A percentile compares a stretch with the other conserved stretches of the same genome.
Evolutionary conservation across 306 rosid genomes (phyloP).

Genomic region (Trifolium pratense): DNA sequence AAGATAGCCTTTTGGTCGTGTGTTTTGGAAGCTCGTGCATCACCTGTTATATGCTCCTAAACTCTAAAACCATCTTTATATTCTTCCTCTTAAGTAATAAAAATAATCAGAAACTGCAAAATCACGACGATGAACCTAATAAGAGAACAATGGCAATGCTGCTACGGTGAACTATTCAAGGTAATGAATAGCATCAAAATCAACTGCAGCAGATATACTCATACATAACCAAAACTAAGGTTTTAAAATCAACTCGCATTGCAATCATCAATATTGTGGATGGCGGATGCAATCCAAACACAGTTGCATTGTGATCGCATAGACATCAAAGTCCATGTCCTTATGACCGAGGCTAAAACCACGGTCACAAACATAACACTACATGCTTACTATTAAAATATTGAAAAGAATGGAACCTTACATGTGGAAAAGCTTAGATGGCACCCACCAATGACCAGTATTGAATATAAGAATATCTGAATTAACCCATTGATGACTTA

Average conservation of each 20-base stretch:
- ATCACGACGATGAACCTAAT: not conserved
- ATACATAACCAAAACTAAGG: conserved; percentile 3
- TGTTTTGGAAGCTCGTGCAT: not conserved
- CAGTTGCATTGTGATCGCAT: not conserved
- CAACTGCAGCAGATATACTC: conserved; percentile 15
- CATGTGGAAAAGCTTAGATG: conserved; percentile 74
- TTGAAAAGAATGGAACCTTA: conserved; percentile 55
- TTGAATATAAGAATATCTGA: conserved; percentile 88
- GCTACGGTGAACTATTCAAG: not conserved
- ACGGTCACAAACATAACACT: not conserved
- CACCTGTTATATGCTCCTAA: not conserved
- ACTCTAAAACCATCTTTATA: conserved; percentile 13
- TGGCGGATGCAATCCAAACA: not conserved
- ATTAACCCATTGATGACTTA: conserved; percentile 70
- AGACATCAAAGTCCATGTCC: not conserved
- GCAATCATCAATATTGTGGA: not conserved
- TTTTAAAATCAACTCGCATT: not conserved
- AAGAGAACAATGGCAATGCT: conserved; percentile 2
- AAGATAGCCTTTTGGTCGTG: not conserved
- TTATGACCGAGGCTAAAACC: not conserved
- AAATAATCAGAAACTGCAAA: conserved; percentile 6
- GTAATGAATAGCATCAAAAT: conserved; percentile 17
- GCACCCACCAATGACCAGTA: conserved; percentile 99
- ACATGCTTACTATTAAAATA: conserved; percentile 15
- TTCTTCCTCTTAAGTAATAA: not conserved